A percentile compares a stretch with the other conserved stretches of the same genome.
These are phyloP conservation scores for Aurinia saxatilis DNA, from an alignment of 345 rosid genomes.

Conservation along the genomic window DNA sequence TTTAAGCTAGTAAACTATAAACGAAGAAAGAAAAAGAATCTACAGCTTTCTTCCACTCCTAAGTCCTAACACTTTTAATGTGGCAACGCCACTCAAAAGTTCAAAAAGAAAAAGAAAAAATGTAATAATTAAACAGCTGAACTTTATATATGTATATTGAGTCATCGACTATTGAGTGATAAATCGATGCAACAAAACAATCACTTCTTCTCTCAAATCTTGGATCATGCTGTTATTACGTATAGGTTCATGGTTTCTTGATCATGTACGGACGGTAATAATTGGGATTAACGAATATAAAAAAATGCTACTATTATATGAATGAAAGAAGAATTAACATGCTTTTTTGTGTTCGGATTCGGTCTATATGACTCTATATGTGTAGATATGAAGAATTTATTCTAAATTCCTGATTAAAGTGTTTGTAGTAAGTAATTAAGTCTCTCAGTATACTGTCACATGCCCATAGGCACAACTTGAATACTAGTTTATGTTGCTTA, in stretches of 20 bases:
- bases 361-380: background rate
- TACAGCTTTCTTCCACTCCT: conserved; percentile 4
- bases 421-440: background rate
- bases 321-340: background rate
- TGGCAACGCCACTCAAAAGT: background rate
- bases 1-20: background rate
- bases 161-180: background rate
- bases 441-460: background rate
- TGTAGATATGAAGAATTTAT: background rate
- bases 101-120: too few relatives aligned
- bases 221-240: background rate
- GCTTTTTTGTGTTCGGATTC: background rate
- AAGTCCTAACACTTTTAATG: background rate
- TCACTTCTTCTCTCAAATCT: background rate
- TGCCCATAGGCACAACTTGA: background rate
- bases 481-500: too few relatives aligned
- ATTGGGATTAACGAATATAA: background rate
- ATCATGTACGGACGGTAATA: background rate
- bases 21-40: background rate
- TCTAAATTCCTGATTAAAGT: background rate
- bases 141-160: background rate
- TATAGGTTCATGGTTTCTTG: background rate
- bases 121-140: background rate
- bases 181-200: background rate
- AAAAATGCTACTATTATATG: background rate